phyloP scores from a whole-genome alignment of 805 yeast genomes.

The Myxozyma mucilagina region DNA sequence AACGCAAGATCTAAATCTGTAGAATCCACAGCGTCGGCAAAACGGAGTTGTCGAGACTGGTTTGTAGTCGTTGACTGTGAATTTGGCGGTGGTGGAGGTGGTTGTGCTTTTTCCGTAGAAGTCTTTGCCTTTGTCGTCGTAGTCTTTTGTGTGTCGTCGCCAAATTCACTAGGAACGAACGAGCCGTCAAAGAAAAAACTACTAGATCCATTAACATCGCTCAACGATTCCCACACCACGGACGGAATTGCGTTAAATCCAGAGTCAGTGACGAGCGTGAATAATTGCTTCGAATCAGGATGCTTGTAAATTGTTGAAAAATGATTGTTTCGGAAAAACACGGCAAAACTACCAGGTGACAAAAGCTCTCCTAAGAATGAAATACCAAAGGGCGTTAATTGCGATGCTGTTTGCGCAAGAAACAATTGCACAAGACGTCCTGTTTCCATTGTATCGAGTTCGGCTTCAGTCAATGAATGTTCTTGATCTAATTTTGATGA shows the following conservation, averaged over 20 bases:
- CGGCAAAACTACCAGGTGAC: conserved; percentile 56
- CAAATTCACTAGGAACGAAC: conserved; percentile 48
- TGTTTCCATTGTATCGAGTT: conserved; percentile 18
- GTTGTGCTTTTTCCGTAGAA: too few relatives aligned
- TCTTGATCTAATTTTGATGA: conserved; percentile 15
- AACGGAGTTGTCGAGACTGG: background rate
- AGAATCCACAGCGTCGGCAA: background rate
- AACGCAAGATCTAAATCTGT: conserved; percentile 36
- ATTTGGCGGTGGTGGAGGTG: too few relatives aligned
- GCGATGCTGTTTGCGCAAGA: conserved; percentile 66
- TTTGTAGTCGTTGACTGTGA: too few relatives aligned
- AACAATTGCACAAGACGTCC: conserved; percentile 46
- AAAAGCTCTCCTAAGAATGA: conserved; percentile 48
- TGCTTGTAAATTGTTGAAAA: conserved; percentile 63
- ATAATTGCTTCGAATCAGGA: conserved; percentile 49
- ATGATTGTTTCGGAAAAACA: conserved; percentile 88
- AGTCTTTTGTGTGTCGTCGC: conserved; percentile 1
- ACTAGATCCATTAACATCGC: conserved; percentile 64
- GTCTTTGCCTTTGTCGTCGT: background rate
- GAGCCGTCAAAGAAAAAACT: conserved; percentile 69
- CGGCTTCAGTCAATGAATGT: conserved; percentile 14
- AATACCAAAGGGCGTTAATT: conserved; percentile 71
- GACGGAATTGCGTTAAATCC: conserved; percentile 53
- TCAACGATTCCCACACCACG: conserved; percentile 83
- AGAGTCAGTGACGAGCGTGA: conserved; percentile 69